These are phyloP conservation scores for Backusella psychrophila DNA, from an alignment of 192 early-diverging fungal species.

Conservation along the genomic window DNA sequence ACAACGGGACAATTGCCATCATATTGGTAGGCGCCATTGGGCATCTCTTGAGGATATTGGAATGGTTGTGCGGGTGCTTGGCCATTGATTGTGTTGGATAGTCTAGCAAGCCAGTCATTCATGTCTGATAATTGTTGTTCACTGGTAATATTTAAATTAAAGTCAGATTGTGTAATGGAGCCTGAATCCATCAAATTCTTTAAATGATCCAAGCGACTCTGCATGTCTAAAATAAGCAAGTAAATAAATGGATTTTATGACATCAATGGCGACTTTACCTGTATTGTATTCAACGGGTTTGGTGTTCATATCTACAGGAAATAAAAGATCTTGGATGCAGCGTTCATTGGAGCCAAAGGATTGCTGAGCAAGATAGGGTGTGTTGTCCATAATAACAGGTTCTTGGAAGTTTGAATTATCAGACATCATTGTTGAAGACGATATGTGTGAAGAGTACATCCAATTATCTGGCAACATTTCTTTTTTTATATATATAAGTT, in stretches of 20 bases:
- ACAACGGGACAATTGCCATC: not conserved
- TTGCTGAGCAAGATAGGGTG: not conserved
- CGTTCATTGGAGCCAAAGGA: not conserved
- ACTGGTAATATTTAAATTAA: conserved; percentile 23
- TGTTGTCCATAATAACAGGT: not conserved
- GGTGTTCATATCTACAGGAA: not conserved
- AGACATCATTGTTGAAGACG: not conserved
- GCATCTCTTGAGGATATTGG: not conserved
- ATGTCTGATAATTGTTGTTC: conserved; percentile 28
- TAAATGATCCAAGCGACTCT: conserved; percentile 11
- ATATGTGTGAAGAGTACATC: not conserved
- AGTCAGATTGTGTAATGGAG: not conserved
- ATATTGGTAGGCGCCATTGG: not conserved
- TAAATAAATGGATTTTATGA: no score
- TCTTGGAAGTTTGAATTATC: not conserved
- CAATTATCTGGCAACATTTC: not conserved
- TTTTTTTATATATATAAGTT: not conserved
- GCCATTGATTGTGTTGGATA: conserved; percentile 7
- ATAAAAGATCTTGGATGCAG: conserved; percentile 3
- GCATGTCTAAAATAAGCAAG: not conserved
- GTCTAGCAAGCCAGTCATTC: conserved; percentile 29
- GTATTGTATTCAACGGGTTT: conserved; percentile 4
- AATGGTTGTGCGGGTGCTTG: not conserved
- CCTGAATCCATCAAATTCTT: conserved; percentile 16
- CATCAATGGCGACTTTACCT: not conserved